Evolutionary conservation across 2,329 filamentous ascomycete genomes (phyloP).

Genomic region (Fusarium robinianum): DNA sequence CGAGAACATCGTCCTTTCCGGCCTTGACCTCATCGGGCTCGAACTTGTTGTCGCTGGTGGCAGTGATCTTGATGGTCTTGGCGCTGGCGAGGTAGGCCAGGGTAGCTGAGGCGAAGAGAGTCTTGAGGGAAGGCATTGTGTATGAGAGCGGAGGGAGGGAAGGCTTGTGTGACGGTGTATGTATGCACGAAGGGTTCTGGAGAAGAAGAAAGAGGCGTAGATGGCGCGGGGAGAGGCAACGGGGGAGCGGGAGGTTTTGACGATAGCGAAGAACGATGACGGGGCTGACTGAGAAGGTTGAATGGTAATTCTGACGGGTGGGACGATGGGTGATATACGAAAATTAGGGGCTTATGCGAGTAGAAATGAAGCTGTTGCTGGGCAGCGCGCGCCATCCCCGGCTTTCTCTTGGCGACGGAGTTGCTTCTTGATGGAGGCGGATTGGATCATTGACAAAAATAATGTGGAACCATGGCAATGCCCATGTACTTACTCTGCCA

Average conservation of each 20-base stretch:
- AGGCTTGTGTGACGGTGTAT: neutral
- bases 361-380: conserved; percentile 21
- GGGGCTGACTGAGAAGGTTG: too few species aligned
- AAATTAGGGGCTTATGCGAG: conserved; percentile 9
- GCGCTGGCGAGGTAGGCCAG: conserved; percentile 36
- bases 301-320: neutral
- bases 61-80: conserved; percentile 43
- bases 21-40: conserved; percentile 41
- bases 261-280: too few species aligned
- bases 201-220: neutral
- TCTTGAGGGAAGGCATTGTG: conserved; percentile 40
- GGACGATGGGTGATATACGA: conserved; percentile 6
- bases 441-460: too few species aligned
- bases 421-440: too few species aligned
- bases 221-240: too few species aligned
- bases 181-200: neutral
- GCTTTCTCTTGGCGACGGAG: too few species aligned
- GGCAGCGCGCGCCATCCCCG: too few species aligned
- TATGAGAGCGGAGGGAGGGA: neutral
- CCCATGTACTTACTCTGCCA: conserved; percentile 14
- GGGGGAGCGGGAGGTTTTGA: neutral
- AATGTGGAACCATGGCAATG: conserved; percentile 4
- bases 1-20: conserved; percentile 41
- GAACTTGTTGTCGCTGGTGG: conserved; percentile 41
- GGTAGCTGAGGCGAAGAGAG: conserved; percentile 30